Evolutionary conservation across 1,284 basidiomycete genomes (phyloP), one percentile per base, ranked within the genome.

Genomic region (Bondarzewia mesenterica): DNA sequence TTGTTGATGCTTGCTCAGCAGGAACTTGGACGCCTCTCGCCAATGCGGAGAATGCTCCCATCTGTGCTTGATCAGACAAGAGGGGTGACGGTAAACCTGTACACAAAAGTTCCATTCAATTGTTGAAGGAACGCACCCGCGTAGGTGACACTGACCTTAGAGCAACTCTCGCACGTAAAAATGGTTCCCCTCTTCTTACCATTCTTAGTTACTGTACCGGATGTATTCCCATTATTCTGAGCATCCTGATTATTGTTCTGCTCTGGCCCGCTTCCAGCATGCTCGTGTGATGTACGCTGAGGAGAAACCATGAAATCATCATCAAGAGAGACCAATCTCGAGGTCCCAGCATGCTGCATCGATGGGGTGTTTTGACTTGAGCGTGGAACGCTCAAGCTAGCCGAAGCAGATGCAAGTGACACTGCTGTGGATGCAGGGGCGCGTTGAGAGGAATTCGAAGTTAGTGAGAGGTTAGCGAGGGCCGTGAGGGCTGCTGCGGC

Each of bases 21-120:
- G 81, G 60, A 95, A 86, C 67, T 95, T 94, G 57, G 89, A 92
- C 0, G 93, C 91, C 67, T 94, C 92, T 45, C 90, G 89, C 95
- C 95, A 99, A 63, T 97, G 93, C 32, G 91, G 90, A 23, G 89
- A 92, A 61, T 98, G 93, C 64, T 98, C 94, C 93, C 93, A 97
- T 35, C 93, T 86, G 62, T 97, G 93, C 69, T 97, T 97, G 70
- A 94, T 89, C 44, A 97, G 74, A 66, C 93, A 96, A 18, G 87
- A 91, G 3, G 93, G 93, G 63, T 97, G 93, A 43, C 92, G 84
- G 66, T 96, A 96, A 48, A 94, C 86, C 85, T 93, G 50, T 25
- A 18, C 45, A 54, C 50, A 59, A 32, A 7, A 32, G 10, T 46
- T 35, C 43, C 12, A 36, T 12, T 29, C 18, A 25, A 42, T 23